Conservation (phyloP, 2,329 filamentous ascomycete species). For the Penicillium sp. region DNA sequence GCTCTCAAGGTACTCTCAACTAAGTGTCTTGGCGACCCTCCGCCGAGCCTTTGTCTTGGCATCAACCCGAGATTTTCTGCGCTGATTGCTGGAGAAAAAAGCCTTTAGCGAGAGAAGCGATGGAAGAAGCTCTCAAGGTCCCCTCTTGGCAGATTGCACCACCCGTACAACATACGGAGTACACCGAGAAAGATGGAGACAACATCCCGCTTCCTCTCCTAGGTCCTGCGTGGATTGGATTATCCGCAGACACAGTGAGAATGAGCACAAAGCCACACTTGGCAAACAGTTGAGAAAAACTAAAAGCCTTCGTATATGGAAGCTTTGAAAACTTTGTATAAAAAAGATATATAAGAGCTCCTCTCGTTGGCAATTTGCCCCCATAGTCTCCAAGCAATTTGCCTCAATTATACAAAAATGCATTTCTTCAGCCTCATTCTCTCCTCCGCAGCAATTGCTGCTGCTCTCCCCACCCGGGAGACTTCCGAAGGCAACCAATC, state of each 20-base stretch:
- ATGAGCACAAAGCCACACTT: constrained; percentile 1
- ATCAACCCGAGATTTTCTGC: background rate
- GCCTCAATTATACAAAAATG: background rate
- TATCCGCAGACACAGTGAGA: background rate
- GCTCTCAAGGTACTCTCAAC: constrained; percentile 19
- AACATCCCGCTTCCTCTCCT: background rate
- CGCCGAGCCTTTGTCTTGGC: constrained; percentile 19
- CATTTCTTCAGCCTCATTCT: constrained; percentile 1
- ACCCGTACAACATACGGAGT: background rate
- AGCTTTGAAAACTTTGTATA: background rate
- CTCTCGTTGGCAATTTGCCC: background rate
- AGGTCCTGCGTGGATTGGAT: background rate
- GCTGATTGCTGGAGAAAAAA: constrained; percentile 1
- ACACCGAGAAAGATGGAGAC: background rate
- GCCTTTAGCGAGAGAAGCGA: background rate
- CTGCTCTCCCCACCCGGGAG: constrained; percentile 7
- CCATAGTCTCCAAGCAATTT: background rate
- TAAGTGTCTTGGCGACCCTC: constrained; percentile 18
- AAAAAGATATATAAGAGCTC: constrained; percentile 7
- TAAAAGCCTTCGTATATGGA: background rate
- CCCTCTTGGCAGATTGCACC: constrained; percentile 8
- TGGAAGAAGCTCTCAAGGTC: constrained; percentile 18
- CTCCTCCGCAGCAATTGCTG: constrained; percentile 2
- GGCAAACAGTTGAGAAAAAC: background rate
- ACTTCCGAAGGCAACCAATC: constrained; percentile 1